Conservation (phyloP, 345 rosid genomes). For the Pelargonium nanum region DNA sequence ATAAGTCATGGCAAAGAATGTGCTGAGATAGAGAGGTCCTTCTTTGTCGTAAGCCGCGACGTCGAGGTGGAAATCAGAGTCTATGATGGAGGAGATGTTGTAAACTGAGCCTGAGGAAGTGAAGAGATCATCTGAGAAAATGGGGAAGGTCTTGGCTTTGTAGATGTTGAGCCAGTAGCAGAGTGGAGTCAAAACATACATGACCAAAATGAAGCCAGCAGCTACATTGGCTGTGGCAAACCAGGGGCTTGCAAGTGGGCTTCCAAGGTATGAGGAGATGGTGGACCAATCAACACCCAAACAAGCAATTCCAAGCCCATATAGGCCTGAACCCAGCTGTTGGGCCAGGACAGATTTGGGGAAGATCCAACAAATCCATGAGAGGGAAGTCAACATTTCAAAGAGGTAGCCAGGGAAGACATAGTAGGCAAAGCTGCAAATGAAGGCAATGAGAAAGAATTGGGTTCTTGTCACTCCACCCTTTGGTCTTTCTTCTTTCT, state of each 20-base stretch:
- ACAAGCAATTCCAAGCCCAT: constrained; percentile 74
- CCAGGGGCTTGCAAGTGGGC: constrained; percentile 99
- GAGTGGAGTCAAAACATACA: constrained; percentile 72
- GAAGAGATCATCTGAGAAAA: constrained; percentile 69
- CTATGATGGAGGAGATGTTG: constrained; percentile 63
- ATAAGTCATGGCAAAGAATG: constrained; percentile 75
- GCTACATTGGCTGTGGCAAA: constrained; percentile 96
- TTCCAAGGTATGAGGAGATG: constrained; percentile 87
- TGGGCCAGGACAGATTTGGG: constrained; percentile 70
- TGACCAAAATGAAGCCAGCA: constrained; percentile 49
- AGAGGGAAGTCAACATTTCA: constrained; percentile 70
- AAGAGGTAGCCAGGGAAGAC: constrained; percentile 88
- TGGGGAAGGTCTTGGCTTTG: constrained; percentile 77
- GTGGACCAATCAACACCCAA: constrained; percentile 90
- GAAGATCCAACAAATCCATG: constrained; percentile 91
- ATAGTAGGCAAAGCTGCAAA: constrained; percentile 82
- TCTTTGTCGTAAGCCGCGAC: constrained; percentile 54
- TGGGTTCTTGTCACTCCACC: constrained; percentile 79
- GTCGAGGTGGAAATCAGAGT: constrained; percentile 66
- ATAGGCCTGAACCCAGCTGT: constrained; percentile 85
- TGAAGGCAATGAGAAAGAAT: constrained; percentile 69
- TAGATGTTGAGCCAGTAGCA: constrained; percentile 67
- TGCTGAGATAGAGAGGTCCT: constrained; percentile 80
- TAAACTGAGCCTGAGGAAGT: constrained; percentile 57
- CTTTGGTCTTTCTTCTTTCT: constrained; percentile 59